Percentiles rank a stretch among this genome's conserved stretches.
phyloP scores from a whole-genome alignment of 2,329 filamentous ascomycete species.

The Epichloe scottii region DNA sequence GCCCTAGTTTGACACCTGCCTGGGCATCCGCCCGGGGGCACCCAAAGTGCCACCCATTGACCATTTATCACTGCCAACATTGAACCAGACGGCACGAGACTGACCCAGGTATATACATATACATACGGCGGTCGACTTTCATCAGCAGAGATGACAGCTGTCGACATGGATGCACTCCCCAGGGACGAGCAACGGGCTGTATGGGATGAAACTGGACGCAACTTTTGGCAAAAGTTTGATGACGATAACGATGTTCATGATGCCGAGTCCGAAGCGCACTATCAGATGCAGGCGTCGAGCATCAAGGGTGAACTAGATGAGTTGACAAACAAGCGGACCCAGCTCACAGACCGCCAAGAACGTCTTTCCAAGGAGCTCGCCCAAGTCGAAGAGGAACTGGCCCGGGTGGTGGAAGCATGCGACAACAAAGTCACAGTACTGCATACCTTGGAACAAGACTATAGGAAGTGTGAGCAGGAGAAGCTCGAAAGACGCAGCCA shows the following conservation, averaged over 20 bases:
- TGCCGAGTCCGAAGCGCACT: slow-evolving; percentile 14
- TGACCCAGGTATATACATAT: too few relatives aligned
- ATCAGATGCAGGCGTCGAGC: slow-evolving; percentile 14
- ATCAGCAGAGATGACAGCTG: slow-evolving; percentile 8
- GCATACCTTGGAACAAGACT: slow-evolving; percentile 19
- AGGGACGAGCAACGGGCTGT: slow-evolving; percentile 19
- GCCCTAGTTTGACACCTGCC: not conserved
- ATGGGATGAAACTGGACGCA: slow-evolving; percentile 24
- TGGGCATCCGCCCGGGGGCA: not conserved
- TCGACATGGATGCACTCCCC: slow-evolving; percentile 18
- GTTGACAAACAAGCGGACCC: slow-evolving; percentile 15
- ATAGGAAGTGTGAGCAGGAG: slow-evolving; percentile 16
- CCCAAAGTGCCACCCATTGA: not conserved
- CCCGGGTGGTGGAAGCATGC: slow-evolving; percentile 16
- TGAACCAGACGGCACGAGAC: too few relatives aligned
- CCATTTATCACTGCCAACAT: too few relatives aligned
- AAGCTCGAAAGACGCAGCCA: slow-evolving; percentile 17
- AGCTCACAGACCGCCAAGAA: slow-evolving; percentile 16
- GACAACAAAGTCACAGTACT: slow-evolving; percentile 23
- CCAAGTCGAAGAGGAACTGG: slow-evolving; percentile 26
- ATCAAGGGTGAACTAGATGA: slow-evolving; percentile 17
- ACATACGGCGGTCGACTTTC: not conserved
- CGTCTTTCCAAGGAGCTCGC: slow-evolving; percentile 20
- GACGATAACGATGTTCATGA: slow-evolving; percentile 13
- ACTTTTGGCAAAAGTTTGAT: slow-evolving; percentile 21